A percentile compares a stretch with the other conserved stretches of the same genome.
These are phyloP conservation scores for Tolypocladium ophioglossoides DNA, from an alignment of 2,329 filamentous ascomycete species.

Conservation along the genomic window DNA sequence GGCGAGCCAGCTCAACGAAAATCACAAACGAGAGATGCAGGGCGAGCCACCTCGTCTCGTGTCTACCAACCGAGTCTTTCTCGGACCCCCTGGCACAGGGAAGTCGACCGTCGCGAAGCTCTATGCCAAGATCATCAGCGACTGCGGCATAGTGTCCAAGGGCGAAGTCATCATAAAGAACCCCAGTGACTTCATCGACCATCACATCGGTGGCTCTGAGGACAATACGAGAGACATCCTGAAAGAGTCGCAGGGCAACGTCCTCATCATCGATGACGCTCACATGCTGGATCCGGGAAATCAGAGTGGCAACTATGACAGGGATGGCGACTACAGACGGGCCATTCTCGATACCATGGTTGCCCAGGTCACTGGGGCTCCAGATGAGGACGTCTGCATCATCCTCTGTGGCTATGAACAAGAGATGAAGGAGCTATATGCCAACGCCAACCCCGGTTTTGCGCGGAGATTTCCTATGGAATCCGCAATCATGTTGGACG, in stretches of 20 bases:
- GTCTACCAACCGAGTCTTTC: no score
- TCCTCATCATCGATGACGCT: slow-evolving; percentile 69
- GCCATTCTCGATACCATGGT: slow-evolving; percentile 68
- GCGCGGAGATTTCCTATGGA: slow-evolving; percentile 54
- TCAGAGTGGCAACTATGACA: slow-evolving; percentile 15
- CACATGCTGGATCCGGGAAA: slow-evolving; percentile 49
- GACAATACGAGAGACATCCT: slow-evolving; percentile 60
- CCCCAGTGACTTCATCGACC: slow-evolving; percentile 60
- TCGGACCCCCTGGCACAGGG: no score
- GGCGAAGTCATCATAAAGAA: slow-evolving; percentile 54
- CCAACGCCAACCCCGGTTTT: slow-evolving; percentile 63
- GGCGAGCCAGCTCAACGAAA: no score
- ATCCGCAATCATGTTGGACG: slow-evolving; percentile 56
- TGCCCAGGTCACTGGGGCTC: slow-evolving; percentile 58
- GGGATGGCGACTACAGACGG: slow-evolving; percentile 35
- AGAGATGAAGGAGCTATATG: slow-evolving; percentile 61
- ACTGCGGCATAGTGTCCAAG: background rate
- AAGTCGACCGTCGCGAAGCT: no score
- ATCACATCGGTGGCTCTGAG: slow-evolving; percentile 54
- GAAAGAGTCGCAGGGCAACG: slow-evolving; percentile 53
- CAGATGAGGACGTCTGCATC: slow-evolving; percentile 64
- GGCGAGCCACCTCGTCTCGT: no score
- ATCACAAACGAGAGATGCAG: no score
- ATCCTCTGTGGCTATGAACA: slow-evolving; percentile 61
- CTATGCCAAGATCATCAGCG: slow-evolving; percentile 6